Base-by-base conservation (phyloP, 257 asterid genomes). In the Ehretia macrophylla region DNA sequence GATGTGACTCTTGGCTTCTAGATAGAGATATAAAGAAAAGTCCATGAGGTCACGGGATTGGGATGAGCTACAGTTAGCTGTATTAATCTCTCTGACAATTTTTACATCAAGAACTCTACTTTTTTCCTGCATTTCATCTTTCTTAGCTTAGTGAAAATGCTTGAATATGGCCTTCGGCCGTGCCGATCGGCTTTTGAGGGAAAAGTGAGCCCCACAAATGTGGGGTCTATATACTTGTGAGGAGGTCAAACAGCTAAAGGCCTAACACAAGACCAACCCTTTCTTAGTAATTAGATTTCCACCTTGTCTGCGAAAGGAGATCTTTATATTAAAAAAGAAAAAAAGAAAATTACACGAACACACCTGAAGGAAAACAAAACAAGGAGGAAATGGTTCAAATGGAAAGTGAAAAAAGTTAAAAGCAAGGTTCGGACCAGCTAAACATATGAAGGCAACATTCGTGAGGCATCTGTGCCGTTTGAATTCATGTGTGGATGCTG, bases 21-120 rank as follows among this genome's bases (percentile, higher is more conserved):
- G 57, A 51, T 21, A 32, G 20, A 20, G 38, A 8, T 14, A 52
- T 52, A 42, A 42, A 42, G 37, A 52, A 49, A 37, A 19, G 35
- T 21, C 44, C 53, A 37, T 61, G 27, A 32, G 14, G 51, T 63
- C 74, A 63, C 69, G 52, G 40, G 60, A 57, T 39, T 42, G 44
- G 20, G 46, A 39, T 69, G 69, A 62, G 22, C 32, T 57, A 17
- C 39, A 37, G 55, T 39, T 68, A 11, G 19, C 38, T 32, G 14
- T 14, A 16, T 32, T 35, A 60, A 46, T 46, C 46, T 44, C 17
- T 44, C n/a, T 48, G 56, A 11, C 22, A 14, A 16, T 14, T 45
- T 42, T 42, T 42, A 14, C 50, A 20, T 32, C 16, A 17, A 39
- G 11, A 48, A 47, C 19, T 17, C 12, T 12, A 5, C 22, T 21